Conservation (phyloP, 108 stramenopile species). For the Skeletonema potamos region DNA sequence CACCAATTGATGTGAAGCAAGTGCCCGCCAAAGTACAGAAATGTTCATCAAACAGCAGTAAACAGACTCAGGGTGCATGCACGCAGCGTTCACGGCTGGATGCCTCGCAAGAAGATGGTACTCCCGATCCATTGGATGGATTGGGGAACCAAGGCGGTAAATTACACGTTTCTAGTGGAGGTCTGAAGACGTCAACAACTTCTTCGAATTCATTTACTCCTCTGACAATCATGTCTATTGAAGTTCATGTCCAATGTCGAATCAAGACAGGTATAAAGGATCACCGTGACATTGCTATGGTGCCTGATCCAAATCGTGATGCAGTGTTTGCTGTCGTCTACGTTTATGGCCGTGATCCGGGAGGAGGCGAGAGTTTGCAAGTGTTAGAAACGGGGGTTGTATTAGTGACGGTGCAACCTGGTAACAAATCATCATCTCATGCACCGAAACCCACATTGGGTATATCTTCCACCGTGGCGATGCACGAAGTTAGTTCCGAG, state of each 20-base stretch:
- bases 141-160: conserved; percentile 80
- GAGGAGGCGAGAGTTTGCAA: conserved; percentile 79
- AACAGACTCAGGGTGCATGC: conserved; percentile 11
- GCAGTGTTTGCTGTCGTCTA: conserved; percentile 69
- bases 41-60: neutral
- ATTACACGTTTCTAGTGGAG: conserved; percentile 75
- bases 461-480: conserved; percentile 34
- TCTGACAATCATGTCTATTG: conserved; percentile 82
- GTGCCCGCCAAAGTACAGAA: neutral
- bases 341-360: conserved; percentile 73
- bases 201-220: conserved; percentile 53
- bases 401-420: conserved; percentile 54
- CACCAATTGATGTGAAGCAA: neutral
- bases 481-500: conserved; percentile 65
- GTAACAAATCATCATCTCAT: neutral
- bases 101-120: conserved; percentile 17
- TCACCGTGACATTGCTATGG: conserved; percentile 77
- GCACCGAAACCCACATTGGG: conserved; percentile 46
- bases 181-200: conserved; percentile 67
- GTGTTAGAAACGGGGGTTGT: conserved; percentile 69
- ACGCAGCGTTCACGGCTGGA: conserved; percentile 40
- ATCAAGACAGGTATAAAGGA: conserved; percentile 60
- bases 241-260: conserved; percentile 87
- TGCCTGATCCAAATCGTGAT: conserved; percentile 73
- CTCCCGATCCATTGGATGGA: conserved; percentile 61